Evolutionary conservation across 2,329 filamentous ascomycete genomes (phyloP).

Genomic region (Aureobasidium namibiae): DNA sequence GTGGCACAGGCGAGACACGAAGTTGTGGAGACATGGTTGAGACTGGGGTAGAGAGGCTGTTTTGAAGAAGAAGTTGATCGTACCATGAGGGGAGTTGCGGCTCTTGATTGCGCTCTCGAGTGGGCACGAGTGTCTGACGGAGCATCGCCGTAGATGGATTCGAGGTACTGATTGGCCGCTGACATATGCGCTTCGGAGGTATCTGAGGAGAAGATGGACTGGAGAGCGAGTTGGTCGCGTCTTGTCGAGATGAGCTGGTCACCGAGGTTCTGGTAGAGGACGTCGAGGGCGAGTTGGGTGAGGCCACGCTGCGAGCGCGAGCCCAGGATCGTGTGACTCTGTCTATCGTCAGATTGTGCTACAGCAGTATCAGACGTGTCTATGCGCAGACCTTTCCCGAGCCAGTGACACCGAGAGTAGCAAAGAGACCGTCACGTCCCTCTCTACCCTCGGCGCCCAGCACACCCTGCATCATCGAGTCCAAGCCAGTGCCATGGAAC

Average conservation of each 20-base stretch:
- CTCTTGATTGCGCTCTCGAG: conserved; percentile 28
- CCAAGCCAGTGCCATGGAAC: conserved; percentile 70
- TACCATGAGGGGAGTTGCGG: conserved; percentile 36
- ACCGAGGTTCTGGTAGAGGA: conserved; percentile 76
- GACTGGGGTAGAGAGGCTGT: neutral
- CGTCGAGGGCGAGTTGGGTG: conserved; percentile 83
- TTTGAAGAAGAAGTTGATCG: conserved; percentile 20
- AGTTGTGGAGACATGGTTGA: neutral
- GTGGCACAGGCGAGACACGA: neutral
- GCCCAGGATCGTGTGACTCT: conserved; percentile 95
- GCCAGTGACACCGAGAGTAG: conserved; percentile 87
- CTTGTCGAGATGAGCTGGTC: conserved; percentile 57
- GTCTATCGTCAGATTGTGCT: conserved; percentile 10
- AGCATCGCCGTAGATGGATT: conserved; percentile 67
- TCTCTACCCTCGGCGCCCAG: conserved; percentile 64
- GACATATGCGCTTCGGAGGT: conserved; percentile 71
- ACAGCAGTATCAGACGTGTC: neutral
- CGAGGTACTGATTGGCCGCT: conserved; percentile 67
- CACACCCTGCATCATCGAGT: conserved; percentile 71
- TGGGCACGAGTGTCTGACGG: conserved; percentile 41
- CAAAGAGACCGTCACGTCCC: conserved; percentile 80
- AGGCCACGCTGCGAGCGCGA: conserved; percentile 79
- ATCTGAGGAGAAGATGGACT: conserved; percentile 69
- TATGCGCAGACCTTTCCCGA: conserved; percentile 70
- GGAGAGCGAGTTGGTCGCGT: conserved; percentile 53